Base-by-base conservation (phyloP, 768 basidiomycete species). In the Mycena galericulata region DNA sequence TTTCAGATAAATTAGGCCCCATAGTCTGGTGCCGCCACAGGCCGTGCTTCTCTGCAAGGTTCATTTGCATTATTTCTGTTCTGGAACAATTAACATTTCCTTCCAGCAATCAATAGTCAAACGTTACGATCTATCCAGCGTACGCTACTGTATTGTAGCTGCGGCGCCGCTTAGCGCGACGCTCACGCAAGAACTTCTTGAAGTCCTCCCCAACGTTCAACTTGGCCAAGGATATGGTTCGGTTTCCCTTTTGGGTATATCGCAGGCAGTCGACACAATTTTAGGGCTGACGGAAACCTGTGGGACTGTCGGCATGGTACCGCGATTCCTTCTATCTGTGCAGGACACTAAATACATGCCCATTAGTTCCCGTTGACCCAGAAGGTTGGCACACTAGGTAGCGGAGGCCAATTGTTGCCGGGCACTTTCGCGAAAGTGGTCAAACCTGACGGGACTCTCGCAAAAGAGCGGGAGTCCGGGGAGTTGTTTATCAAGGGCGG, bases 121-220 rank as follows among this genome's bases (percentile, higher is more conserved):
- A 68, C 71, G 79, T 1, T 79, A 79, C 41, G 79, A 86, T 65
- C 73, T 86, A 17, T 75, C 77, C 0, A 71, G 77, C 17, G 68
- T 85, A 36, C 73, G 77, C 43, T 77, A 72, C 53, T 72, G 80
- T 69, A 74, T 82, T 30, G 79, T 71, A 36, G 84, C 84, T 34
- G 84, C 83, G 10, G 85, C 85, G 3, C 85, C 85, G 8, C 64
- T 85, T 11, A 80, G 84, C 11, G 74, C 77, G 22, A 80, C 81
- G 24, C 76, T 84, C 32, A 79, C 79, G 51, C 50, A 66, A 22
- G 73, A 81, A 65, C 41, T 84, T 20, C 61, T 72, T 12, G 62
- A 77, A 51, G 66, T 84, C n/a, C 67, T 85, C 11, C 83, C 82
- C 11, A 79, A 82, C n/a, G 81, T 80, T 3, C 75, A 79, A 14